phyloP scores from a whole-genome alignment of 257 asterid genomes.

The Solanum paucissectum region DNA sequence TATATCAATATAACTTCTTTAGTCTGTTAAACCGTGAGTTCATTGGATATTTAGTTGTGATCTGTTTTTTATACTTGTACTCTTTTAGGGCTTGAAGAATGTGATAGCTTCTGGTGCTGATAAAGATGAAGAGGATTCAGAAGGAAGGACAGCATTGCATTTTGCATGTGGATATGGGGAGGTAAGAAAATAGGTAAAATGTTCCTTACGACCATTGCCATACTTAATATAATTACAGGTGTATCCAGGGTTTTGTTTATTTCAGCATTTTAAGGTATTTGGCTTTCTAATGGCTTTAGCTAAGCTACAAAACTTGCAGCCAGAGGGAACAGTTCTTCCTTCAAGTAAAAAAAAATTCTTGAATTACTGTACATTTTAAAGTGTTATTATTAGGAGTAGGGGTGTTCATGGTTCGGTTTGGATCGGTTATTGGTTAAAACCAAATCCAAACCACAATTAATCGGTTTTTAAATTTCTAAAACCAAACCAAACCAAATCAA shows the following conservation, averaged over 20 bases:
- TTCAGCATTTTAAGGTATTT: not conserved
- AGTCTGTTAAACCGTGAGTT: not conserved
- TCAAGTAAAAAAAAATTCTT: not conserved
- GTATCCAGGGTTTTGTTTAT: not conserved
- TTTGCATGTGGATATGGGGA: constrained; percentile 99
- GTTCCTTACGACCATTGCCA: not conserved
- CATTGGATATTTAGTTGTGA: not conserved
- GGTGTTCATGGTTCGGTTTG: no score
- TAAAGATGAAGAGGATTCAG: constrained; percentile 96
- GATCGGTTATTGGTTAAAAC: no score
- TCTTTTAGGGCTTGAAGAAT: constrained; percentile 58
- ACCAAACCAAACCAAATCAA: no score
- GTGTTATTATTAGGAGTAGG: no score
- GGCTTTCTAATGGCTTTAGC: not conserved
- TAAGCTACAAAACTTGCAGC: not conserved
- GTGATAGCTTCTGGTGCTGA: constrained; percentile 83
- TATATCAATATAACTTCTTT: not conserved
- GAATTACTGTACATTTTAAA: not conserved
- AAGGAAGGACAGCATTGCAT: constrained; percentile 96
- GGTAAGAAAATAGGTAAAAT: constrained; percentile 27
- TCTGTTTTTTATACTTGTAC: not conserved
- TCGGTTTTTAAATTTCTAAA: no score
- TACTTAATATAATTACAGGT: not conserved
- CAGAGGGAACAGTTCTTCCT: not conserved
- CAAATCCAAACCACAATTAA: no score